Evolutionary conservation across 2,329 filamentous ascomycete genomes (phyloP).

Genomic region (Ceratocystis cubensis): DNA sequence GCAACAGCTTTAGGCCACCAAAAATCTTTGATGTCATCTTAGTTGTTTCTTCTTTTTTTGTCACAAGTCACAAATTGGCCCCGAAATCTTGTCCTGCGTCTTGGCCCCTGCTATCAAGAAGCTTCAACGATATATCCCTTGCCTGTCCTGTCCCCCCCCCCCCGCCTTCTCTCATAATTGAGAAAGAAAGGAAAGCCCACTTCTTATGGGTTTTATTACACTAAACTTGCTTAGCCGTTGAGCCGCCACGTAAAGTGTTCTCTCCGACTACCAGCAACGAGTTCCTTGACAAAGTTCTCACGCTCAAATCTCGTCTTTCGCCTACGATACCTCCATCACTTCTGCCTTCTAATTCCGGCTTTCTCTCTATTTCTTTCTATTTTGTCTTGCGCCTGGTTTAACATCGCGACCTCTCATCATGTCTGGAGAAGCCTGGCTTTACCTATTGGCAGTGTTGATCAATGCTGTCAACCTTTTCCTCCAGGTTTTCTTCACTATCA

Average conservation of each 20-base stretch:
- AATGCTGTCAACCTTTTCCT: slow-evolving; percentile 99
- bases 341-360: background rate
- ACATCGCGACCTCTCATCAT: slow-evolving; percentile 37
- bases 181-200: slow-evolving; percentile 4
- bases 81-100: background rate
- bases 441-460: slow-evolving; percentile 93
- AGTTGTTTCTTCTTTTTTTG: background rate
- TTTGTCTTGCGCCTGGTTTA: background rate
- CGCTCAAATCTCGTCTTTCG: slow-evolving; percentile 10
- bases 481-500: slow-evolving; percentile 99
- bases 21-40: too few species aligned
- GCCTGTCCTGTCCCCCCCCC: background rate
- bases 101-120: background rate
- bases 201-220: slow-evolving; percentile 4
- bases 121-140: background rate
- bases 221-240: background rate
- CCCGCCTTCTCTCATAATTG: slow-evolving; percentile 4
- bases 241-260: slow-evolving; percentile 18
- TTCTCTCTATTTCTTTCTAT: slow-evolving; percentile 8
- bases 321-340: background rate
- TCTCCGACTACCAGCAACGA: background rate
- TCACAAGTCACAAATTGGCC: background rate
- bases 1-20: too few species aligned
- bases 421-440: slow-evolving; percentile 98
- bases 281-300: background rate